These are phyloP conservation scores for Dictyostelium brefeldianum DNA, from an alignment of 78 protist genomes.

Conservation along the genomic window DNA sequence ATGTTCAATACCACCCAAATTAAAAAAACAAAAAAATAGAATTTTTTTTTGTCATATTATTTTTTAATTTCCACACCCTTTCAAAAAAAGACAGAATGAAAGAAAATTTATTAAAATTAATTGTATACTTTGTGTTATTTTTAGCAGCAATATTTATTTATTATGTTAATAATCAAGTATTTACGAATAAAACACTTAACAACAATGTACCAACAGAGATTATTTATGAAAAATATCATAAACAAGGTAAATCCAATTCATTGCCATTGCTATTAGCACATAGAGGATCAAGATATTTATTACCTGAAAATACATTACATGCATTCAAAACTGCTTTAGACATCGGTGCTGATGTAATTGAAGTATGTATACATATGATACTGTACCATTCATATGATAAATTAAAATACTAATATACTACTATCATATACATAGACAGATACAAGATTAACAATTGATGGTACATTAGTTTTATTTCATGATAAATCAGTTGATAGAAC, in stretches of 20 bases:
- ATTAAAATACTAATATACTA: too few relatives aligned
- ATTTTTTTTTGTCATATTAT: too few relatives aligned
- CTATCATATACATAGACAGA: slow-evolving; percentile 9
- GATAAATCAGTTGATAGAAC: slow-evolving; percentile 43
- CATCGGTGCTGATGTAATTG: slow-evolving; percentile 62
- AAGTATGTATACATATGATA: too few relatives aligned
- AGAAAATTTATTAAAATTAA: slow-evolving; percentile 23
- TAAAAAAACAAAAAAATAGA: too few relatives aligned
- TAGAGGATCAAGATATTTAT: slow-evolving; percentile 52
- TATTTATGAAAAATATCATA: neutral
- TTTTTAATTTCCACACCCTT: too few relatives aligned
- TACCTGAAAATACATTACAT: slow-evolving; percentile 59
- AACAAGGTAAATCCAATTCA: neutral
- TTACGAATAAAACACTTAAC: neutral
- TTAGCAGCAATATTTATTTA: slow-evolving; percentile 12
- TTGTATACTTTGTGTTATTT: slow-evolving; percentile 2
- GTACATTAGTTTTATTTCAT: slow-evolving; percentile 34
- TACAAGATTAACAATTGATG: slow-evolving; percentile 46
- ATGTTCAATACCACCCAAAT: too few relatives aligned
- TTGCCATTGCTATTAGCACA: slow-evolving; percentile 40
- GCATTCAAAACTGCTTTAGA: slow-evolving; percentile 71
- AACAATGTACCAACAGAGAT: neutral
- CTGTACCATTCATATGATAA: too few relatives aligned
- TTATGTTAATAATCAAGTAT: neutral
- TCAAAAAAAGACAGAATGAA: slow-evolving; percentile 17